Percentiles rank a stretch among this genome's conserved stretches.
Conservation (phyloP, 352 stramenopile genomes). For the Phytophthora agathidicida region DNA sequence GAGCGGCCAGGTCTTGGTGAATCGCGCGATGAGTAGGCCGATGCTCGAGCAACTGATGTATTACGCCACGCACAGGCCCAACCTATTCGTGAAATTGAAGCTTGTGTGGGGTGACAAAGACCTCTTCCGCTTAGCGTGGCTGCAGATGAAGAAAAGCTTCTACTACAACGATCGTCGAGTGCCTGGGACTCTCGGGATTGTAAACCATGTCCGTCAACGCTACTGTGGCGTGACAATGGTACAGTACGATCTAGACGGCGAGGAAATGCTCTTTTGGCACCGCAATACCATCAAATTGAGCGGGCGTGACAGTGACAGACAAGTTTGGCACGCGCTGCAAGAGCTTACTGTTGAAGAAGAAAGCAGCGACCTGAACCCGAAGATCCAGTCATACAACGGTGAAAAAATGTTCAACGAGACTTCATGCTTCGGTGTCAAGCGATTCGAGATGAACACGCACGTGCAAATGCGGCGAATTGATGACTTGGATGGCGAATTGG, state of each 20-base stretch:
- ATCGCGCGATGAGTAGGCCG: conserved; percentile 30
- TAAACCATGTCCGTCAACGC: conserved; percentile 39
- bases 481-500: conserved; percentile 16
- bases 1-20: conserved; percentile 54
- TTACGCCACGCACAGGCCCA: conserved; percentile 47
- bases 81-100: conserved; percentile 55
- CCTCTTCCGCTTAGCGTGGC: conserved; percentile 59
- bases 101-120: conserved; percentile 67
- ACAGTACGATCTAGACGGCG: conserved; percentile 48
- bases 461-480: conserved; percentile 35
- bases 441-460: conserved; percentile 34
- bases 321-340: conserved; percentile 56
- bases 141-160: conserved; percentile 37
- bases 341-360: conserved; percentile 42
- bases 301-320: conserved; percentile 31
- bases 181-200: conserved; percentile 46
- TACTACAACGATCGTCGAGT: conserved; percentile 46
- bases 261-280: conserved; percentile 52
- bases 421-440: conserved; percentile 73
- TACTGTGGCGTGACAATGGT: conserved; percentile 62
- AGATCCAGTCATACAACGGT: conserved; percentile 65
- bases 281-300: conserved; percentile 73
- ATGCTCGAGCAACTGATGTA: conserved; percentile 56
- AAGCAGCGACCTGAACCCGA: conserved; percentile 19
- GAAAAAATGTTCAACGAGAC: conserved; percentile 67